Conservation (phyloP, 257 asterid genomes). For the Oldenlandia corymbosa region DNA sequence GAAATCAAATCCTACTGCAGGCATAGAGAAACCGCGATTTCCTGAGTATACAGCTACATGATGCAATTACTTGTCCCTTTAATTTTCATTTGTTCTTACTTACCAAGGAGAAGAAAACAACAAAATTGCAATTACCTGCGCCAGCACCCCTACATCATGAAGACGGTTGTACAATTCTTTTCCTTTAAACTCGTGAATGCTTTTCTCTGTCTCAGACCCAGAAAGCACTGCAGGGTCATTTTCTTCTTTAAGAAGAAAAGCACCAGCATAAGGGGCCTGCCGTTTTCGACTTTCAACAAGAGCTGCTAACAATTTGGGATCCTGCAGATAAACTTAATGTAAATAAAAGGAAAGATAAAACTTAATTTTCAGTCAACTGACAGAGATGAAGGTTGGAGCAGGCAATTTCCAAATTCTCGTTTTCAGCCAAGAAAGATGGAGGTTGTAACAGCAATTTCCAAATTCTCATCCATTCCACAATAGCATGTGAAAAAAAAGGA, state of each 20-base stretch:
- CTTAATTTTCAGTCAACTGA: background rate
- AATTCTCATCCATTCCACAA: background rate
- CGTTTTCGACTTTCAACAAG: slow-evolving; percentile 79
- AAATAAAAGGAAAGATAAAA: background rate
- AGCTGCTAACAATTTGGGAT: slow-evolving; percentile 91
- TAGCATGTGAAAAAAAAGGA: background rate
- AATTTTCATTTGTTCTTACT: slow-evolving; percentile 2
- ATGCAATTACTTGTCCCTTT: background rate
- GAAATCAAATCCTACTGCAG: background rate
- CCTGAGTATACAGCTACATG: background rate
- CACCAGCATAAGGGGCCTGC: slow-evolving; percentile 99
- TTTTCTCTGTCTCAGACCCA: slow-evolving; percentile 69
- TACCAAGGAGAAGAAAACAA: slow-evolving; percentile 15
- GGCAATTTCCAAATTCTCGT: background rate
- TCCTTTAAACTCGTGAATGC: slow-evolving; percentile 71
- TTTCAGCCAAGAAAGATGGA: too few species aligned
- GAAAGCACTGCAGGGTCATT: slow-evolving; percentile 39
- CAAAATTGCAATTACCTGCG: slow-evolving; percentile 60
- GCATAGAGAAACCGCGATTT: background rate
- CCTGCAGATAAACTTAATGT: slow-evolving; percentile 42
- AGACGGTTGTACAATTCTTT: slow-evolving; percentile 77
- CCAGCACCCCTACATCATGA: slow-evolving; percentile 92
- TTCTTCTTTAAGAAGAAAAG: slow-evolving; percentile 87
- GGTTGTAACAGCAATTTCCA: too few species aligned
- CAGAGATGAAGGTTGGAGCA: background rate